These are phyloP conservation scores for Patellifolia procumbens DNA, from an alignment of 179 eudicot genomes.

Conservation along the genomic window DNA sequence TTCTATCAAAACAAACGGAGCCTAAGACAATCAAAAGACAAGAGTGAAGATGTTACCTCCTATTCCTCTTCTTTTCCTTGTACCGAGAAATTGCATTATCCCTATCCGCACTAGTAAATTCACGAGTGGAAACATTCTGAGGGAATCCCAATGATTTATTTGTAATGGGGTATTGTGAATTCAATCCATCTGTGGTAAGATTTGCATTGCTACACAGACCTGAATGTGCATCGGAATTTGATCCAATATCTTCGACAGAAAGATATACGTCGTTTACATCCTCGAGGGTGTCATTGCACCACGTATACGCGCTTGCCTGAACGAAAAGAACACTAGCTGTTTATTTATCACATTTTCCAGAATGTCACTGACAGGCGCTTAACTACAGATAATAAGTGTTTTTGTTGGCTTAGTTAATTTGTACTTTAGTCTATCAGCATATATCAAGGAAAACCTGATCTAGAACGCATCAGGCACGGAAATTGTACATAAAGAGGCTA, in stretches of 20 bases:
- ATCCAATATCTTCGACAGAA: slow-evolving; percentile 43
- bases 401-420: neutral
- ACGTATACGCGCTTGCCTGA: slow-evolving; percentile 48
- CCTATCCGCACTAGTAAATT: slow-evolving; percentile 59
- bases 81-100: slow-evolving; percentile 77
- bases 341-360: slow-evolving; percentile 2
- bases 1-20: too few species aligned
- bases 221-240: slow-evolving; percentile 54
- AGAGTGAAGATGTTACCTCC: slow-evolving; percentile 54
- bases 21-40: neutral
- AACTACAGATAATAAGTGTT: neutral
- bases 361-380: neutral
- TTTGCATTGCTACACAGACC: slow-evolving; percentile 34
- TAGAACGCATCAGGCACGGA: too few species aligned
- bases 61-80: slow-evolving; percentile 87
- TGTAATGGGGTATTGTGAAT: slow-evolving; percentile 24
- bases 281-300: slow-evolving; percentile 35
- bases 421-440: too few species aligned
- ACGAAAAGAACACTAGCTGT: slow-evolving; percentile 16
- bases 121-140: slow-evolving; percentile 46
- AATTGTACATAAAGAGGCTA: too few species aligned
- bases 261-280: slow-evolving; percentile 39
- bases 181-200: slow-evolving; percentile 31
- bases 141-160: slow-evolving; percentile 34
- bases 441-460: too few species aligned